Conservation (phyloP, 148 eudicot genomes). For the Nepenthes mirabilis region DNA sequence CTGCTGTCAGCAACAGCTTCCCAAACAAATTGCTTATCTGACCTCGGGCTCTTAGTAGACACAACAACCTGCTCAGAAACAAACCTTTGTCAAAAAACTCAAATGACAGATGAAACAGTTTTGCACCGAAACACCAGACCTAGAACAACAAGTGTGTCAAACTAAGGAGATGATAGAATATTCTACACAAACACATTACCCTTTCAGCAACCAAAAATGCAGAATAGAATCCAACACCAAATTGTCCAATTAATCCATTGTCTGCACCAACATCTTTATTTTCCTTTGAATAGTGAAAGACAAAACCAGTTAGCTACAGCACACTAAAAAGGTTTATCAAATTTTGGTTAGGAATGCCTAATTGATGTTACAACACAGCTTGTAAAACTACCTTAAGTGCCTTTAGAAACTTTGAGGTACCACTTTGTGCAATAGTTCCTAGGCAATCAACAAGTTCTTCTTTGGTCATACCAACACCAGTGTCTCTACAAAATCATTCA, state of each 20-base stretch:
- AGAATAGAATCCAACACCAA: conserved; percentile 99
- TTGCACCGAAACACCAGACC: too few species aligned
- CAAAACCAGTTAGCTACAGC: conserved; percentile 6
- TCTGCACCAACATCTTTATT: conserved; percentile 84
- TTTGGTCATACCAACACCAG: conserved; percentile 98
- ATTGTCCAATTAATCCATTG: conserved; percentile 91
- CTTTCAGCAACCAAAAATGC: conserved; percentile 95
- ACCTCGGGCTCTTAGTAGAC: conserved; percentile 86
- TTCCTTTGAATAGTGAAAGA: conserved; percentile 35
- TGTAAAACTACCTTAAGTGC: conserved; percentile 63
- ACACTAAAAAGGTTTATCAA: background rate
- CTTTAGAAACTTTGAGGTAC: conserved; percentile 81
- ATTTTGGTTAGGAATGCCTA: background rate
- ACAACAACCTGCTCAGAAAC: conserved; percentile 54
- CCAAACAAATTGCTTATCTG: conserved; percentile 91
- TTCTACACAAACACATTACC: conserved; percentile 21
- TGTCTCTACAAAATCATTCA: conserved; percentile 38
- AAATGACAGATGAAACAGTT: background rate
- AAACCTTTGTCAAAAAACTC: background rate
- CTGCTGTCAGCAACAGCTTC: conserved; percentile 88
- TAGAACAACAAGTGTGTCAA: background rate
- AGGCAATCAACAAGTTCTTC: conserved; percentile 96
- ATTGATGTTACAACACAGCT: background rate
- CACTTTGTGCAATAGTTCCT: conserved; percentile 99
- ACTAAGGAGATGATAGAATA: background rate